Base-by-base conservation (phyloP, 2,329 filamentous ascomycete genomes). In the Sodiomyces alkalinus region DNA sequence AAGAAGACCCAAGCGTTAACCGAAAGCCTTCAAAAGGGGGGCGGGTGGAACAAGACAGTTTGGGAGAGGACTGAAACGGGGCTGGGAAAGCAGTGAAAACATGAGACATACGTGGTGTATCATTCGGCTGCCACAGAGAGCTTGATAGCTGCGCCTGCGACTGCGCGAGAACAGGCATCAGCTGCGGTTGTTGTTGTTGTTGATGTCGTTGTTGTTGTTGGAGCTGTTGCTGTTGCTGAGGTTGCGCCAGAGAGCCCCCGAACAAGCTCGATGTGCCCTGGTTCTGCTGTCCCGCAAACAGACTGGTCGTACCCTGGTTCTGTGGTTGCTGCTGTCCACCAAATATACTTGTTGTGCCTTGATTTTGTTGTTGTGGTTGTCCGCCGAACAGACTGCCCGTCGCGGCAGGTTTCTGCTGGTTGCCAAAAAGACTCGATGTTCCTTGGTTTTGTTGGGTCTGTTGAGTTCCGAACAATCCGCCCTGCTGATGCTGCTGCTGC, bases 81-180 rank as follows among this genome's bases (percentile, higher is more conserved):
- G 7, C 7, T 7, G 19, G 19, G 19, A 11, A 20, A 7, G 19
- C 7, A 20, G 7, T n/a, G 11, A 21, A 21, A 4, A 17, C 30
- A 13, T 20, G 22, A 5, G 13, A 43, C 56, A 30, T 56, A 68
- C 64, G 58, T 28, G 56, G 59, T 14, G 58, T 57, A 23, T 60
- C 58, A 40, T 57, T 62, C 2, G 63, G 62, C 33, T 66, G 62
- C 62, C 64, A 68, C 40, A 66, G 45, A 7, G 63, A 66, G 37
- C 51, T 60, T 9, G 58, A 60, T 10, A 63, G 47, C 37, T 63
- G 52, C 29, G 54, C 60, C 49, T 52, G 60, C 26, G 52, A 58
- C 45, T 55, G 62, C 17, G 49, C 56, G 22, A 60, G 39, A 33
- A 43, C 40, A 13, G 50, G 60, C 45, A 58, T 55, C 41, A 52